phyloP scores from a whole-genome alignment of 2,329 filamentous ascomycete genomes.

The Xylaria sp. region DNA sequence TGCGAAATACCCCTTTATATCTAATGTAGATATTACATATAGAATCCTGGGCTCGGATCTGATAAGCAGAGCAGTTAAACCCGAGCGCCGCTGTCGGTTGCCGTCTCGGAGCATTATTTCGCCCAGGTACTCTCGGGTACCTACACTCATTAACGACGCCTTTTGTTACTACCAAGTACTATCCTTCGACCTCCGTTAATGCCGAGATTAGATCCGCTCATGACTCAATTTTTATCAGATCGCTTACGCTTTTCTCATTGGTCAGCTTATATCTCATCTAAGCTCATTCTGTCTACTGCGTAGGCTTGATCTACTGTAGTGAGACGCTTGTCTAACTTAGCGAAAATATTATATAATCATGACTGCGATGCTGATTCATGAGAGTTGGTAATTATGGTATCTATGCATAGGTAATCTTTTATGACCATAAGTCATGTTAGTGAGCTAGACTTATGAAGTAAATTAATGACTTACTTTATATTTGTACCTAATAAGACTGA shows the following conservation, averaged over 20 bases:
- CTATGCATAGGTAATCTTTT: background rate
- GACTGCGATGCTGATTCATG: background rate
- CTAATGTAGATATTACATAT: conserved; percentile 3
- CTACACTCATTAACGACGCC: background rate
- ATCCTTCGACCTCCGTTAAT: conserved; percentile 9
- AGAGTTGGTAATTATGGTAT: background rate
- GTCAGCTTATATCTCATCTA: background rate
- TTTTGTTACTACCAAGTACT: conserved; percentile 14
- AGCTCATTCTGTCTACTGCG: background rate
- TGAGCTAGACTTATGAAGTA: background rate
- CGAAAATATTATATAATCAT: background rate
- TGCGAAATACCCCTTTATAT: background rate
- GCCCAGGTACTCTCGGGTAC: conserved; percentile 14
- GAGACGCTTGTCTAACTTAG: background rate
- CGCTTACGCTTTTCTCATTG: conserved; percentile 21
- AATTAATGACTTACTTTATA: background rate
- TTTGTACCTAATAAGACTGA: background rate
- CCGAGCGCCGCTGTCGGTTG: conserved; percentile 23
- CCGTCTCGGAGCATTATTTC: conserved; percentile 18
- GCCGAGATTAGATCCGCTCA: conserved; percentile 25
- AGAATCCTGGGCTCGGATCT: conserved; percentile 24
- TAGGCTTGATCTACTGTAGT: conserved; percentile 4
- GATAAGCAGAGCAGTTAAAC: conserved; percentile 24
- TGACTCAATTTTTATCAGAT: conserved; percentile 28
- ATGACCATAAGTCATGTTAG: background rate